Evolutionary conservation across 2,329 filamentous ascomycete species (phyloP).

Genomic region (Fusarium sacchari): DNA sequence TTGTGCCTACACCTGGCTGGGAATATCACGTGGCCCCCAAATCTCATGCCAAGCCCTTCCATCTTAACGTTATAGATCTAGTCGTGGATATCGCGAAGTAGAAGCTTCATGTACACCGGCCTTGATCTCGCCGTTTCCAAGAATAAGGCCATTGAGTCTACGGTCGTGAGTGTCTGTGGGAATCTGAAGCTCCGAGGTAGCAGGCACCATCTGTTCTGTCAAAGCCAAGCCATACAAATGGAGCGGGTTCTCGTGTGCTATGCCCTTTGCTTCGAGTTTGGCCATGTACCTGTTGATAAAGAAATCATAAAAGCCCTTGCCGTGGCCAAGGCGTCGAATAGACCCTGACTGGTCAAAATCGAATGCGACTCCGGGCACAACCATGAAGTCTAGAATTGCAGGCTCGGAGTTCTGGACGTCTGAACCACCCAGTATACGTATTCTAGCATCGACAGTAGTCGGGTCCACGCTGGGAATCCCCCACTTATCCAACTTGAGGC

Average conservation of each 20-base stretch:
- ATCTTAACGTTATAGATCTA: constrained; percentile 10
- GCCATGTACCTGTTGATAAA: constrained; percentile 81
- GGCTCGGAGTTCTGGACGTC: constrained; percentile 56
- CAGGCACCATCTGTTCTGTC: constrained; percentile 80
- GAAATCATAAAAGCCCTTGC: constrained; percentile 96
- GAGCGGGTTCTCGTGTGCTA: constrained; percentile 52
- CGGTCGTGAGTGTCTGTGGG: constrained; percentile 82
- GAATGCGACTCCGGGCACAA: constrained; percentile 94
- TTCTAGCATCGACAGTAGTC: constrained; percentile 70
- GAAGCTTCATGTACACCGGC: constrained; percentile 42
- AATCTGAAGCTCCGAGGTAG: constrained; percentile 68
- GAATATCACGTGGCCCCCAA: neutral
- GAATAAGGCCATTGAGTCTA: constrained; percentile 79
- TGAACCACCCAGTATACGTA: constrained; percentile 76
- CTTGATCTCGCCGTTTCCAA: constrained; percentile 73
- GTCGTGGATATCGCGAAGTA: constrained; percentile 52
- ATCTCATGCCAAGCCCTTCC: neutral
- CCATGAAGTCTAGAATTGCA: constrained; percentile 79
- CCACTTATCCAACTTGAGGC: constrained; percentile 83
- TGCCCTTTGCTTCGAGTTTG: constrained; percentile 52
- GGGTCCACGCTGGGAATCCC: constrained; percentile 87
- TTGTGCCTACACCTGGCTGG: neutral
- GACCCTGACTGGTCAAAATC: constrained; percentile 67
- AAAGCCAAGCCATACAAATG: constrained; percentile 81
- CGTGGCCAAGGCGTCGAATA: constrained; percentile 86